Percentiles rank a stretch among this genome's conserved stretches.
Evolutionary conservation across 2,329 filamentous ascomycete species (phyloP).

Genomic region (Phialophora macrospora): DNA sequence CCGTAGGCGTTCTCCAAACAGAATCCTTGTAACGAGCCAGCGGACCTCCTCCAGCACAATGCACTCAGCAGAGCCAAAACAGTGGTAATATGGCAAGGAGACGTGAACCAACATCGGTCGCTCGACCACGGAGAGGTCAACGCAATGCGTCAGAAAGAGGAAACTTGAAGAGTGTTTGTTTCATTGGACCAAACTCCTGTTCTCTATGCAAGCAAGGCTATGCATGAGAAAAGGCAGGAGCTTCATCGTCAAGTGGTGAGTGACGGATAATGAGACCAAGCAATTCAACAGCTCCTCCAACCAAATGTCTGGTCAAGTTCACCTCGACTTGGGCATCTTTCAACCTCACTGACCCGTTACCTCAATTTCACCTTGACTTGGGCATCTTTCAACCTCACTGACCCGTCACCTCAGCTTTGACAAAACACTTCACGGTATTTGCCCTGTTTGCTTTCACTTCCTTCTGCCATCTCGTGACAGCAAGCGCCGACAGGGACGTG

Average conservation of each 20-base stretch:
- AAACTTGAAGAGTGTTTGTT: not conserved
- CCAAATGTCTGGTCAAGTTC: not conserved
- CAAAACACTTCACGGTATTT: not conserved
- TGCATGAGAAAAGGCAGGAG: not conserved
- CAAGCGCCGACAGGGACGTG: not conserved
- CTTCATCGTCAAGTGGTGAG: not conserved
- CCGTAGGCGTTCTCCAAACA: not conserved
- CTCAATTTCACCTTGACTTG: not conserved
- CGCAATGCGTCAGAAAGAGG: not conserved
- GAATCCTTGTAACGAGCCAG: too few species aligned
- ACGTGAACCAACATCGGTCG: not conserved
- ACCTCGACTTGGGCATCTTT: not conserved
- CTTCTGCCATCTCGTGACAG: not conserved
- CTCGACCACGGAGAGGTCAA: not conserved
- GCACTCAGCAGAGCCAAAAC: not conserved
- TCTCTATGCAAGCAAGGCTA: not conserved
- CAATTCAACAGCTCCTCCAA: not conserved
- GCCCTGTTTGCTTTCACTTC: not conserved
- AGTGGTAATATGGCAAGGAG: not conserved
- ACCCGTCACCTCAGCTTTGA: conserved; percentile 1
- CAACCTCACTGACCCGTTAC: not conserved
- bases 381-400: not conserved
- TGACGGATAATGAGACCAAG: not conserved
- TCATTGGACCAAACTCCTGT: not conserved
- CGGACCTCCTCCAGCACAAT: not conserved